phyloP scores from a whole-genome alignment of 805 yeast species.

The Yamadazyma ubonensis region DNA sequence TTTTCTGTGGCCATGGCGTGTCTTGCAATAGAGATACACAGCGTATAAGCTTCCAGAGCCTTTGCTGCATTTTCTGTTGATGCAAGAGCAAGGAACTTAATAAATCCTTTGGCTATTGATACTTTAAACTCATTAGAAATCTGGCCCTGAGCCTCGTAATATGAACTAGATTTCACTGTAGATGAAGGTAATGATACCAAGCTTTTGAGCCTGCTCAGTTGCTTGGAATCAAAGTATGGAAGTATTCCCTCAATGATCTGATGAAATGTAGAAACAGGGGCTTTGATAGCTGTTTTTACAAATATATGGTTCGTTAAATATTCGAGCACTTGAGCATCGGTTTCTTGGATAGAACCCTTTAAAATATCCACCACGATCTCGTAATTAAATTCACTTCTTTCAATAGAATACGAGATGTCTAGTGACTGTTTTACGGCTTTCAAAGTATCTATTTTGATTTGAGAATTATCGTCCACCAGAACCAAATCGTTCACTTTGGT shows the following conservation, averaged over 20 bases:
- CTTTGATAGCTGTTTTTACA: conserved; percentile 13
- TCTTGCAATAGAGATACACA: conserved; percentile 36
- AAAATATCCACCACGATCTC: conserved; percentile 36
- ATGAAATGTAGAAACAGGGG: conserved; percentile 7
- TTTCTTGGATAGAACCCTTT: conserved; percentile 25
- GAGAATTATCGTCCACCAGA: conserved; percentile 6
- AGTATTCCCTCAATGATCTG: conserved; percentile 12
- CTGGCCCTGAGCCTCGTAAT: conserved; percentile 1
- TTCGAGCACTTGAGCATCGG: conserved; percentile 31
- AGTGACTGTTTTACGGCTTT: conserved; percentile 37
- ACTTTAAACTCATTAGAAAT: conserved; percentile 15
- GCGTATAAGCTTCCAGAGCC: conserved; percentile 28
- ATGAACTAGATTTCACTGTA: conserved; percentile 13
- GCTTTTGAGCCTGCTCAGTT: conserved; percentile 22
- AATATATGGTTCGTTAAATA: conserved; percentile 28
- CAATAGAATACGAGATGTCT: conserved; percentile 30
- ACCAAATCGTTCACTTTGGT: conserved; percentile 14
- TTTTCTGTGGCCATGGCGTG: conserved; percentile 34
- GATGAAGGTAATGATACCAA: conserved; percentile 26
- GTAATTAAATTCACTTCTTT: conserved; percentile 27
- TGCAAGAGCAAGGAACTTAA: conserved; percentile 24
- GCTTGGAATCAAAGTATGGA: conserved; percentile 14
- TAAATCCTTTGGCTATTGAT: conserved; percentile 25
- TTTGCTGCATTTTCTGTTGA: conserved; percentile 22
- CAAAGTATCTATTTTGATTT: conserved; percentile 31